Evolutionary conservation across 1,139 yeast species (phyloP), one percentile per base, ranked within the genome.

Genomic region (Fermentozyma sake): DNA sequence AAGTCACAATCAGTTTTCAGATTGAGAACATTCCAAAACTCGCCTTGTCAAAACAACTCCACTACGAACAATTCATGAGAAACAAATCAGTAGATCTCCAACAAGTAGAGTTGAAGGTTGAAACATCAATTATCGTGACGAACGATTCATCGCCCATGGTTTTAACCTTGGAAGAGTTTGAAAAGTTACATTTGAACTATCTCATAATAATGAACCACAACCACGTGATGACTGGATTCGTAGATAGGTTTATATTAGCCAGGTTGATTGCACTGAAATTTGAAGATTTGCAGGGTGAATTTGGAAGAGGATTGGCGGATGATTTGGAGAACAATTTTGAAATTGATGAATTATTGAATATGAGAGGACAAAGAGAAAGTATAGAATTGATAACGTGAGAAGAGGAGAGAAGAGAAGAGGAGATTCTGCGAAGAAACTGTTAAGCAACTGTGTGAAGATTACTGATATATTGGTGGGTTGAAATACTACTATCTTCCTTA

Each of bases 91-190:
- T 29, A 4, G 22, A 30, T 4, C 16, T 47, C 5, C 19, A 38
- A 2, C 41, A 39, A 19, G 18, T 83, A 38, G 89, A 82, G 45
- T 74, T 91, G 35, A 95, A 85, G 50, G 81, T 87, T 20, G 86
- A 95, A 29, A 81, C 83, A 49, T 73, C 76, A 35, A 71, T 87
- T 23, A 72, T 83, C 53, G 96, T 54, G 3, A 41, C 60, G 16
- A 61, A 60, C 32, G 64, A 60, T 27, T 32, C 41, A 17, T 52
- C 66, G 1, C 62, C 71, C 3, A 43, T 59, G n/a, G 46, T 62
- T 4, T 46, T 59, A 11, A 50, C 61, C 2, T 37, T 66, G 12
- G 70, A 67, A 32, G 46, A 56, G 15, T 66, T 67, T 40, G 72
- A 67, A 30, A 59, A 62, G 32, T 44, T 67, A 30, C 56, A 60